Evolutionary conservation across 2,329 filamentous ascomycete species (phyloP), one percentile per base, ranked within the genome.

Genomic region (Penicillium sp.): DNA sequence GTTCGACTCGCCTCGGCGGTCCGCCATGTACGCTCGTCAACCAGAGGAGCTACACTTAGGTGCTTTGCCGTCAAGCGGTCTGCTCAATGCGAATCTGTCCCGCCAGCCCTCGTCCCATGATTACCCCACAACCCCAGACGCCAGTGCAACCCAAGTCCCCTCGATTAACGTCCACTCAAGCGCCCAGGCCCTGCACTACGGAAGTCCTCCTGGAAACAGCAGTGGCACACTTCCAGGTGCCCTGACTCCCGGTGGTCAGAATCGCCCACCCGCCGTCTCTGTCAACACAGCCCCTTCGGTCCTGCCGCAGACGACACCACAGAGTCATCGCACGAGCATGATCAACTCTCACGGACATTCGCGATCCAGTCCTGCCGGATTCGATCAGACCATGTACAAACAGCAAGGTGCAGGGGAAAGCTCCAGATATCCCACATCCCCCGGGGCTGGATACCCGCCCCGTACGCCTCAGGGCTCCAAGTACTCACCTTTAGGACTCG

Each of bases 401-500:
- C 77, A 80, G 41, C 81, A 80, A 61, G 76, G 74, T 45, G 73
- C 86, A 2, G 82, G 86, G 23, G 78, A 81, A 27, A 78, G 80
- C 44, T 72, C 78, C 57, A 87, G 88, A 65, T 87, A 85, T 70
- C 77, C 80, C 11, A 60, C 69, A 7, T 66, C 69, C 6, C 63
- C 65, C 1, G 63, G 63, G 27, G 51, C 56, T 39, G 77, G 74
- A 40, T 81, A 72, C 51, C 56, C 56, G 44, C 68, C 73, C 11
- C 77, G 79, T 23, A 80, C 78, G n/a, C 75, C 74, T 20, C 74
- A 75, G 34, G 73, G 74, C 70, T 66, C 84, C 72, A 77, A 88
- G 56, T 91, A 93, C 65, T 95, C 90, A 7, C 91, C 91, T 2
- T 78, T 97, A 26, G 93, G 89, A 13, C 79, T 97, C 35, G 87